A percentile compares a stretch with the other conserved stretches of the same genome.
phyloP scores from a whole-genome alignment of 352 stramenopile genomes.

The Phytophthora boehmeriae region DNA sequence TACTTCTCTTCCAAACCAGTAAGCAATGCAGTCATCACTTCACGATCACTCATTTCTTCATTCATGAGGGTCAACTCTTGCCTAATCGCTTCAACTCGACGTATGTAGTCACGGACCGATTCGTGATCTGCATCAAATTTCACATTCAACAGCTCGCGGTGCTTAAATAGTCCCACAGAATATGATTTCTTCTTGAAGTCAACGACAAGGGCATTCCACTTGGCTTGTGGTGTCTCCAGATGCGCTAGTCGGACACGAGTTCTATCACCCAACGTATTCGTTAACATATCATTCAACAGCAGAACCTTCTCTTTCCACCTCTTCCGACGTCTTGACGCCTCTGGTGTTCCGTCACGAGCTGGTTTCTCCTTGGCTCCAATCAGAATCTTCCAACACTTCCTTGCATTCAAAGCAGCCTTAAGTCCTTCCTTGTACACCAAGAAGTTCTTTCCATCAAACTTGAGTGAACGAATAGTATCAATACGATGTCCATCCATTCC shows the following conservation, averaged over 20 bases:
- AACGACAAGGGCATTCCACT: slow-evolving; percentile 12
- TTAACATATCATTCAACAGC: slow-evolving; percentile 17
- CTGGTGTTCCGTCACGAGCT: background rate
- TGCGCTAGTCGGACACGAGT: slow-evolving; percentile 13
- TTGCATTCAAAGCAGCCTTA: slow-evolving; percentile 9
- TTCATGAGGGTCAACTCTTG: slow-evolving; percentile 5
- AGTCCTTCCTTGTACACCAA: slow-evolving; percentile 16
- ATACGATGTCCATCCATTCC: background rate
- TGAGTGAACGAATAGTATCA: slow-evolving; percentile 7
- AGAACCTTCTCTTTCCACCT: slow-evolving; percentile 11
- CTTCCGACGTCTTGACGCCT: slow-evolving; percentile 1
- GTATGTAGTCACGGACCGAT: slow-evolving; percentile 5
- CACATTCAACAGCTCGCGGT: slow-evolving; percentile 3
- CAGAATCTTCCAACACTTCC: slow-evolving; percentile 19
- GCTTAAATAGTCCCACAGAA: slow-evolving; percentile 6
- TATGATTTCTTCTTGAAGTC: slow-evolving; percentile 25
- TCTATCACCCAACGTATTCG: slow-evolving; percentile 16
- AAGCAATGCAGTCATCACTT: slow-evolving; percentile 4
- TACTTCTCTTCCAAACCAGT: slow-evolving; percentile 4
- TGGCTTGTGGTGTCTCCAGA: slow-evolving; percentile 15
- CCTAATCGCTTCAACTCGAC: slow-evolving; percentile 4
- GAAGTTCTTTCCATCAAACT: slow-evolving; percentile 21
- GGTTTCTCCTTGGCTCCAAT: slow-evolving; percentile 9
- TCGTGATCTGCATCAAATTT: slow-evolving; percentile 1
- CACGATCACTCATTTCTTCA: background rate